phyloP scores from a whole-genome alignment of 2,329 filamentous ascomycete genomes.

The Coniochaeta hoffmannii region DNA sequence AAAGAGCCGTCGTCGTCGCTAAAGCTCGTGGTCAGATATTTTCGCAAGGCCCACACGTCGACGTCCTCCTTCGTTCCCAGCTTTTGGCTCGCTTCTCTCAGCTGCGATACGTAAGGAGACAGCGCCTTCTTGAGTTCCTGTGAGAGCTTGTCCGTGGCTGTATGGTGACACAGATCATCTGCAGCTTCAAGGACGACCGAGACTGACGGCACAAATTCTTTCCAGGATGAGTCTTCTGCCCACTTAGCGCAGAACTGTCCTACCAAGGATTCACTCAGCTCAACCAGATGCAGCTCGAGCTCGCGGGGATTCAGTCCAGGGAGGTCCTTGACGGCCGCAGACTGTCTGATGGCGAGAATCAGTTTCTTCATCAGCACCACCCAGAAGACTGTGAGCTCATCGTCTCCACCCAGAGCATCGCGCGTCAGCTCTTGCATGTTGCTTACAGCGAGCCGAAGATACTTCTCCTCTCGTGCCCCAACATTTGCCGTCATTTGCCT shows the following conservation, averaged over 20 bases:
- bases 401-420: neutral
- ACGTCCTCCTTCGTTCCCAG: neutral
- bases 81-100: neutral
- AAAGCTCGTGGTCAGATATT: neutral
- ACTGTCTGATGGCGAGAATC: neutral
- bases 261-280: neutral
- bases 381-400: neutral
- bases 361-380: neutral
- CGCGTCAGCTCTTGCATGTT: neutral
- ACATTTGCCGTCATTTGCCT: conserved; percentile 3
- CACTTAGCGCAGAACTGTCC: neutral
- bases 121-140: neutral
- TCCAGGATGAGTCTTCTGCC: neutral
- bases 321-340: neutral
- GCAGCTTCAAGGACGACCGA: neutral
- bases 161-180: neutral
- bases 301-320: neutral
- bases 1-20: conserved; percentile 10
- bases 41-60: neutral
- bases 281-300: neutral
- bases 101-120: neutral
- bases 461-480: neutral
- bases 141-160: neutral
- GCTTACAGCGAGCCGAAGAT: neutral
- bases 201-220: neutral